Conservation (phyloP, 73 alveolate species). For the Effrenium voratum region DNA sequence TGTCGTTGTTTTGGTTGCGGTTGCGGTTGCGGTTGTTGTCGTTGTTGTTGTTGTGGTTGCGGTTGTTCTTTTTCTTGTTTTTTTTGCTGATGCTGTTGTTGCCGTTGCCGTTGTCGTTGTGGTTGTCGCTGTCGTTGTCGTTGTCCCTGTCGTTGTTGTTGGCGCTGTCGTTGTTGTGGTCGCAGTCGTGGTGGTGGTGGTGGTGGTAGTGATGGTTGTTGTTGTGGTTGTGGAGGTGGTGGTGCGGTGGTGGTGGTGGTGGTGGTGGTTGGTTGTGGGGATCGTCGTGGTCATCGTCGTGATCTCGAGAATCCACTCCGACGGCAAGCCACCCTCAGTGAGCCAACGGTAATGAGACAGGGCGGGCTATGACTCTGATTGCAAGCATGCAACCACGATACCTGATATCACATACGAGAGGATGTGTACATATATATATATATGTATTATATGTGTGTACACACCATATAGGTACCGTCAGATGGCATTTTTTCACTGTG, state of each 20-base stretch:
- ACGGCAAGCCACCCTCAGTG: neutral
- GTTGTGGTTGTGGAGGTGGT: neutral
- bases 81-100: too few relatives aligned
- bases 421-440: too few relatives aligned
- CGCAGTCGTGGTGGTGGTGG: too few relatives aligned
- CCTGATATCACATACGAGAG: neutral
- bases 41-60: neutral
- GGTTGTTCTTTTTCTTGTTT: neutral
- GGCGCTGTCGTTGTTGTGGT: too few relatives aligned
- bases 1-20: too few relatives aligned
- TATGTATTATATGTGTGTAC: too few relatives aligned
- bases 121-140: too few relatives aligned
- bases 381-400: neutral
- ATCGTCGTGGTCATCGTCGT: neutral
- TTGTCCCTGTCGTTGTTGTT: too few relatives aligned
- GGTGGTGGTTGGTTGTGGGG: neutral
- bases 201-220: neutral
- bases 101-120: too few relatives aligned
- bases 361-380: neutral
- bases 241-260: neutral
- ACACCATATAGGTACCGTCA: too few relatives aligned
- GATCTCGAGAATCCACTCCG: neutral
- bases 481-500: too few relatives aligned
- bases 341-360: neutral
- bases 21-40: too few relatives aligned